Percentiles rank a stretch among this genome's conserved stretches.
Evolutionary conservation across 225 moss, liverwort and hornwort species (phyloP).

Genomic region (Bryoerythrophyllum caledonicum): DNA sequence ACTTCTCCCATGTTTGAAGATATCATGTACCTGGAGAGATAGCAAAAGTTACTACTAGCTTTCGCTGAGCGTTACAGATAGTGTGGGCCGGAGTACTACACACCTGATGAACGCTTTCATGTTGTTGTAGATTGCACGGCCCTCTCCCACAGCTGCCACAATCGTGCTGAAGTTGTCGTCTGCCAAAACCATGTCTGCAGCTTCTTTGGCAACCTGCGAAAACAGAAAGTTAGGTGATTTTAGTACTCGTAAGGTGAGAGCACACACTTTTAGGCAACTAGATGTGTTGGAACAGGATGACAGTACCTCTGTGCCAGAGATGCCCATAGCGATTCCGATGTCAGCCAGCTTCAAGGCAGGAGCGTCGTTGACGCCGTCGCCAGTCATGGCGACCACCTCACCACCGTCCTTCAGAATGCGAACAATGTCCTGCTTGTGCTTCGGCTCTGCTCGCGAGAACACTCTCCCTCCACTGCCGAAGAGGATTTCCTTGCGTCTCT

Average conservation of each 20-base stretch:
- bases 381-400: constrained; percentile 96
- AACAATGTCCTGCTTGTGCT: constrained; percentile 92
- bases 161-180: constrained; percentile 97
- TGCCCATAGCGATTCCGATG: constrained; percentile 93
- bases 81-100: constrained; percentile 21
- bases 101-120: constrained; percentile 95
- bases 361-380: constrained; percentile 97
- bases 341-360: constrained; percentile 92
- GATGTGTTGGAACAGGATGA: background rate
- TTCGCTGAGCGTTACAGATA: background rate
- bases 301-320: constrained; percentile 87
- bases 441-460: constrained; percentile 87
- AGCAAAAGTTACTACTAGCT: constrained; percentile 3
- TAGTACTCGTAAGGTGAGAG: constrained; percentile 1
- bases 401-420: constrained; percentile 80
- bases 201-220: constrained; percentile 86
- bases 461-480: constrained; percentile 78
- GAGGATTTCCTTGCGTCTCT: constrained; percentile 59
- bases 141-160: constrained; percentile 85
- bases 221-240: background rate
- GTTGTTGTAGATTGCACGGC: constrained; percentile 92
- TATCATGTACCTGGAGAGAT: constrained; percentile 65
- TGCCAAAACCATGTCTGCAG: constrained; percentile 91
- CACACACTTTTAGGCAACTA: background rate
- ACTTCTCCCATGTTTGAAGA: constrained; percentile 95